These are phyloP conservation scores for Danielia oregonensis DNA, from an alignment of 805 yeast species.

Conservation along the genomic window DNA sequence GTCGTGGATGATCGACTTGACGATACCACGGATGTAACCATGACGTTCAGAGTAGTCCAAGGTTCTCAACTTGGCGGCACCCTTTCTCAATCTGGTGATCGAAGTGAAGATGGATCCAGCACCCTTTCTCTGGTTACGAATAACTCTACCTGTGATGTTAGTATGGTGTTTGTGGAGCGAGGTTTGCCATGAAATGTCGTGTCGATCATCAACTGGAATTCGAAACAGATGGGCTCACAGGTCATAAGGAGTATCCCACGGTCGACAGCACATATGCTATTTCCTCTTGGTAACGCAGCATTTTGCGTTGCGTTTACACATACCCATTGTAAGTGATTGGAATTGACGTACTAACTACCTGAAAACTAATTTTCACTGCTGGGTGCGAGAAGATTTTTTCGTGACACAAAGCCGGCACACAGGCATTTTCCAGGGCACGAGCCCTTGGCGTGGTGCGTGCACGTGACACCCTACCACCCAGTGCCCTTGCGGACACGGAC, in stretches of 20 bases:
- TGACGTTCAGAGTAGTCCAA: slow-evolving; percentile 8
- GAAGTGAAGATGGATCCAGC: slow-evolving; percentile 9
- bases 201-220: too few relatives aligned
- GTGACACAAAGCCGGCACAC: slow-evolving; percentile 11
- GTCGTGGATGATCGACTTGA: slow-evolving; percentile 9
- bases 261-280: background rate
- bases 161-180: slow-evolving; percentile 1
- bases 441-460: slow-evolving; percentile 8
- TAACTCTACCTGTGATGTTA: slow-evolving; percentile 8
- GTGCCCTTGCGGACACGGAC: slow-evolving; percentile 49
- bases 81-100: slow-evolving; percentile 9
- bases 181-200: too few relatives aligned
- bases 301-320: slow-evolving; percentile 5
- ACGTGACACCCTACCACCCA: slow-evolving; percentile 8
- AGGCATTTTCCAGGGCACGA: slow-evolving; percentile 7
- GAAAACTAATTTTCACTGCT: slow-evolving; percentile 6
- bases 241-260: too few relatives aligned
- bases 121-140: slow-evolving; percentile 10
- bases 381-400: slow-evolving; percentile 11
- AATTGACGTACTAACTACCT: slow-evolving; percentile 9
- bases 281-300: background rate
- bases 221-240: too few relatives aligned
- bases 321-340: slow-evolving; percentile 19
- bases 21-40: slow-evolving; percentile 9
- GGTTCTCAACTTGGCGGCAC: slow-evolving; percentile 9